Conservation (phyloP, 2,329 filamentous ascomycete species). For the Zymoseptoria tritici region DNA sequence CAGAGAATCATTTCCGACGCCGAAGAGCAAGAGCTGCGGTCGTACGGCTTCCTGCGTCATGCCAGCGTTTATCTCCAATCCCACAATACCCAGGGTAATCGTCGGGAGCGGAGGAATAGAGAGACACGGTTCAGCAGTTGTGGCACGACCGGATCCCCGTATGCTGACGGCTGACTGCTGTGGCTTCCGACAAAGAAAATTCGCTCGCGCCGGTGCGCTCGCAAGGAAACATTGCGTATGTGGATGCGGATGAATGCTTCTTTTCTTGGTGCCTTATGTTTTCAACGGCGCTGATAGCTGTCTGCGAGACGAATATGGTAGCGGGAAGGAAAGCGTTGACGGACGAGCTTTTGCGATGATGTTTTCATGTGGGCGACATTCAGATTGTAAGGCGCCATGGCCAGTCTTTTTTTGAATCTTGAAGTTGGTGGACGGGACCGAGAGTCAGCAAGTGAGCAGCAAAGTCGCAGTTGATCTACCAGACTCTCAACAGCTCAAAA, state of each 20-base stretch:
- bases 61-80: conserved; percentile 4
- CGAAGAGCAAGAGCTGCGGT: conserved; percentile 14
- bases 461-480: neutral
- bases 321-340: neutral
- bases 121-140: neutral
- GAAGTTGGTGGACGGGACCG: neutral
- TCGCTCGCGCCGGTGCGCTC: neutral
- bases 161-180: neutral
- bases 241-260: too few relatives aligned
- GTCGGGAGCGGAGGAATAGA: neutral
- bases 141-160: neutral
- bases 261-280: too few relatives aligned
- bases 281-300: too few relatives aligned
- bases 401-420: neutral
- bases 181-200: neutral
- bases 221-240: neutral
- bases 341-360: neutral
- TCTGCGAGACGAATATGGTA: neutral
- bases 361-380: neutral
- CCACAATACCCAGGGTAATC: neutral
- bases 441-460: neutral
- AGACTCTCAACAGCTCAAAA: neutral
- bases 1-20: conserved; percentile 8
- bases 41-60: conserved; percentile 7
- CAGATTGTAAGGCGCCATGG: neutral